phyloP scores from a whole-genome alignment of 2,329 filamentous ascomycete genomes.

The Ophiosphaerella korrae region DNA sequence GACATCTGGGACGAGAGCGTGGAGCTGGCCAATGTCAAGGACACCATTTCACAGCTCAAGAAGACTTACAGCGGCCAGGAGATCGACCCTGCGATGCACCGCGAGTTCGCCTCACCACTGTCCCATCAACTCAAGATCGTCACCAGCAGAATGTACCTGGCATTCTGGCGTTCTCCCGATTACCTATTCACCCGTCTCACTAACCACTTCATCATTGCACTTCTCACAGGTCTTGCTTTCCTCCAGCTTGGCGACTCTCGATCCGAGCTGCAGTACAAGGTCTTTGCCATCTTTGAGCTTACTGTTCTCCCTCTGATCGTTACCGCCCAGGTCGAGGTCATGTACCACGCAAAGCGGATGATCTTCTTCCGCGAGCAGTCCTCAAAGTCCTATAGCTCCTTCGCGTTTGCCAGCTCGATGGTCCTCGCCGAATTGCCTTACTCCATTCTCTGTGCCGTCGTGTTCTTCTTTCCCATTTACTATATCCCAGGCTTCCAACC shows the following conservation, averaged over 20 bases:
- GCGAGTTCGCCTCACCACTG: constrained; percentile 82
- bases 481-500: constrained; percentile 78
- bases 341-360: constrained; percentile 78
- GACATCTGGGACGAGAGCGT: constrained; percentile 78
- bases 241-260: constrained; percentile 77
- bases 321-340: constrained; percentile 81
- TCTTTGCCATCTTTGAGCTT: constrained; percentile 91
- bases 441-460: constrained; percentile 76
- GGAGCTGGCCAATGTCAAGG: constrained; percentile 71
- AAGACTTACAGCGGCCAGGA: constrained; percentile 59
- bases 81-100: constrained; percentile 58
- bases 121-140: constrained; percentile 78
- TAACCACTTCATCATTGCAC: constrained; percentile 78
- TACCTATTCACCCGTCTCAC: constrained; percentile 89
- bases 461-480: constrained; percentile 83
- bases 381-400: constrained; percentile 82
- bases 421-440: constrained; percentile 86
- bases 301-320: constrained; percentile 84
- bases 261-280: constrained; percentile 77
- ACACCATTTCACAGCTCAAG: constrained; percentile 70
- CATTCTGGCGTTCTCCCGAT: constrained; percentile 85
- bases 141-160: constrained; percentile 72
- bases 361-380: constrained; percentile 75
- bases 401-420: constrained; percentile 78
- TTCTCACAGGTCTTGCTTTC: constrained; percentile 80